phyloP scores from a whole-genome alignment of 1,284 basidiomycete species.

The Sanghuangporus baumii region DNA sequence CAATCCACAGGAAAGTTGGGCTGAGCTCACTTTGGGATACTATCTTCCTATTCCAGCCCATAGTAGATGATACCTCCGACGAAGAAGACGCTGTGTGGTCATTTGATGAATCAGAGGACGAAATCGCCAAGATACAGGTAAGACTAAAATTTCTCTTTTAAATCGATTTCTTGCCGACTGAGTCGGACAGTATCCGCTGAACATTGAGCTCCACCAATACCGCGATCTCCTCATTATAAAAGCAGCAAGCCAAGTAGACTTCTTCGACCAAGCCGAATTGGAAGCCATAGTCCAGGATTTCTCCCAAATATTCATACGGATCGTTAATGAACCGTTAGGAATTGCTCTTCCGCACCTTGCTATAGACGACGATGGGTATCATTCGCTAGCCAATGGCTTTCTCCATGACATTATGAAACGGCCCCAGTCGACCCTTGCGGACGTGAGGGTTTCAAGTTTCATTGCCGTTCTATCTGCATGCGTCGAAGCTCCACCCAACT shows the following conservation, averaged over 20 bases:
- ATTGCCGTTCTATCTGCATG: constrained; percentile 24
- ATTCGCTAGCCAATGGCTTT: not conserved
- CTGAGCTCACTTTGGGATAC: constrained; percentile 36
- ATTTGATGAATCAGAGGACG: constrained; percentile 28
- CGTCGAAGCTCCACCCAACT: constrained; percentile 21
- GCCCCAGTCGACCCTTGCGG: not conserved
- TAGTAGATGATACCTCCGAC: constrained; percentile 22
- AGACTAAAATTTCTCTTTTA: not conserved
- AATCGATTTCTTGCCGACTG: not conserved
- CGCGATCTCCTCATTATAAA: constrained; percentile 30
- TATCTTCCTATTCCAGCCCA: constrained; percentile 41
- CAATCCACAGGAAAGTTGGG: constrained; percentile 34
- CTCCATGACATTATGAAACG: not conserved
- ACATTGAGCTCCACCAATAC: constrained; percentile 38
- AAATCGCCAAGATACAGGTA: constrained; percentile 39
- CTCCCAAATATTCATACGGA: constrained; percentile 24
- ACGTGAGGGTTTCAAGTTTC: constrained; percentile 13
- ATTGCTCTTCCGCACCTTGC: not conserved
- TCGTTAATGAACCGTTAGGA: constrained; percentile 24
- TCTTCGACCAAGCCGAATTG: constrained; percentile 27
- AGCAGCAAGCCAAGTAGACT: constrained; percentile 31
- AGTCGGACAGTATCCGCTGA: constrained; percentile 38
- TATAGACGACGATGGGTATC: not conserved
- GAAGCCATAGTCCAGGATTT: constrained; percentile 26
- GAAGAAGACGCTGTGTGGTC: constrained; percentile 31